Evolutionary conservation across 257 asterid genomes (phyloP), one percentile per base, ranked within the genome.

Genomic region (Haberlea rhodopensis): DNA sequence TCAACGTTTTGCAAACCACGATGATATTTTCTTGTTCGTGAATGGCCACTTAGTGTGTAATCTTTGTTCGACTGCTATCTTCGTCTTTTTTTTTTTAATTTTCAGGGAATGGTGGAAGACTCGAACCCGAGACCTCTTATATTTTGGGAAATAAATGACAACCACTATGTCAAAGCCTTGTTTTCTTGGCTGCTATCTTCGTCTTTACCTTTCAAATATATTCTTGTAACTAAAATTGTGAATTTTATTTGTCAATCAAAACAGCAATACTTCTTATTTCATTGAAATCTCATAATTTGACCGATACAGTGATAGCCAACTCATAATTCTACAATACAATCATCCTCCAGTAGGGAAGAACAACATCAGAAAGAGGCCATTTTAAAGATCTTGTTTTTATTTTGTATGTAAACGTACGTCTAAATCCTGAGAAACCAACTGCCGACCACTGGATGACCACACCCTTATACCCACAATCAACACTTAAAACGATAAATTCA

Each of bases 401-500:
- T 40, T 40, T 13, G 2, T 1, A 15, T 15, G 20, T 43, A 43
- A 43, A 43, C 51, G 8, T 15, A 15, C 51, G 1, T 15, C 51
- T 5, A 43, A 40, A 43, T 43, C 16, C 51, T 43, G 51, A 43
- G 49, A 15, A 43, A 15, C 51, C 51, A 43, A 37, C 46, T 37
- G 1, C 2, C 4, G 13, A 37, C 46, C 46, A 0, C 46, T 11
- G 5, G 46, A 37, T 46, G n/a, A 49, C 16, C 59, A 43, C 66
- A 37, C 19, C 53, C 32, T 46, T 11, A 45, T 67, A 27, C 65
- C 67, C 69, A 63, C 22, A 69, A 2, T 56, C 84, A 61, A 54
- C 57, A 60, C 62, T 21, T 32, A 7, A 32, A 10, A 45, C 10
- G 32, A 48, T 15, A 8, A 18, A 52, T 61, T 77, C 84, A 85